phyloP scores from a whole-genome alignment of 805 yeast genomes.

The Yamadazyma akitaensis region DNA sequence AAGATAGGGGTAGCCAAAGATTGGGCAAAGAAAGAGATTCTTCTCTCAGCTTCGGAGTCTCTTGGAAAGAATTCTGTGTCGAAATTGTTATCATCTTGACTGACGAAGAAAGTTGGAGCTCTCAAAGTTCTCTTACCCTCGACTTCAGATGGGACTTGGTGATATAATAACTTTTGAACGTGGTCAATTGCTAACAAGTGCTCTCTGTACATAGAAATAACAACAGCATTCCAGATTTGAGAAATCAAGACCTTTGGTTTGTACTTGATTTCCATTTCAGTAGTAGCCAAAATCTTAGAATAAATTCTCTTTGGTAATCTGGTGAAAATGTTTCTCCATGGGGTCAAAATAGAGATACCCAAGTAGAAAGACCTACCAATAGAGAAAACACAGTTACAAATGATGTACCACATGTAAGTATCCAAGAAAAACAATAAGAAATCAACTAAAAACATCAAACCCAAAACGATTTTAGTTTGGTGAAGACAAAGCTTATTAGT shows the following conservation, averaged over 20 bases:
- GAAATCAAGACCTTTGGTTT: conserved; percentile 97
- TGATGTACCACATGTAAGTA: conserved; percentile 98
- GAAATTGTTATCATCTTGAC: conserved; percentile 93
- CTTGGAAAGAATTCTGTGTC: conserved; percentile 97
- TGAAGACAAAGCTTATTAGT: conserved; percentile 70
- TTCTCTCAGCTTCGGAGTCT: conserved; percentile 98
- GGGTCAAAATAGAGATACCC: conserved; percentile 98
- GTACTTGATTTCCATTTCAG: conserved; percentile 98
- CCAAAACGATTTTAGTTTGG: conserved; percentile 86
- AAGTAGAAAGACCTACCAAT: conserved; percentile 97
- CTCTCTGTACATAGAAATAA: conserved; percentile 99
- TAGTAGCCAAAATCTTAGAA: conserved; percentile 95
- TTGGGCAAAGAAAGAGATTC: conserved; percentile 98
- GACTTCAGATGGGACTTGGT: conserved; percentile 96
- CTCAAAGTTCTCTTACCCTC: conserved; percentile 98
- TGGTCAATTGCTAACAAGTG: conserved; percentile 97
- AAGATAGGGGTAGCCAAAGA: conserved; percentile 98
- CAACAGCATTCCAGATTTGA: conserved; percentile 99
- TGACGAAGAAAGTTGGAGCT: conserved; percentile 98
- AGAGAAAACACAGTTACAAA: conserved; percentile 91
- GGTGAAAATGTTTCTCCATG: conserved; percentile 98
- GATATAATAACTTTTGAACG: conserved; percentile 94
- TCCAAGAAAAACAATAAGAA: conserved; percentile 95
- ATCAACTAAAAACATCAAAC: conserved; percentile 90
- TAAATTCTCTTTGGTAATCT: conserved; percentile 98